phyloP scores from a whole-genome alignment of 2,329 filamentous ascomycete genomes.

The Fusarium sp. region DNA sequence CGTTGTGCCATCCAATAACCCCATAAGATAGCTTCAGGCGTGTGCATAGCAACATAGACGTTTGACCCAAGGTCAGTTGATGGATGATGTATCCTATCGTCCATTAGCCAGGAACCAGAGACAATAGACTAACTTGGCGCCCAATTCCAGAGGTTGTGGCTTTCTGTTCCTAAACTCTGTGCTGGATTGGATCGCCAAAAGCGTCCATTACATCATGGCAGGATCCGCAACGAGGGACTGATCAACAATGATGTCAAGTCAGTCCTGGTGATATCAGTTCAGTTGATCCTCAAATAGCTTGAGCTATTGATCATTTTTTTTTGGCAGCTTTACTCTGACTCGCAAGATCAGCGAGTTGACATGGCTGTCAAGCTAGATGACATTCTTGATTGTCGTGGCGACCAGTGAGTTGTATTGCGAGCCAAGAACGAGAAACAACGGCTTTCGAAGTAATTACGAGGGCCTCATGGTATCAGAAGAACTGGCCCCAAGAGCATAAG shows the following conservation, averaged over 20 bases:
- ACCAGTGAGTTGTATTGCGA: not conserved
- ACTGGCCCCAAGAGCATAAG: too few species aligned
- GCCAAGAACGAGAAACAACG: not conserved
- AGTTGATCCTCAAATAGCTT: not conserved
- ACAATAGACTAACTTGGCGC: not conserved
- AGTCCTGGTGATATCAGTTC: not conserved
- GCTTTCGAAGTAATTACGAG: not conserved
- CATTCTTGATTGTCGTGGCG: not conserved
- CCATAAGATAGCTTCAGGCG: not conserved
- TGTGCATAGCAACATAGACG: not conserved
- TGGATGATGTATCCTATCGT: not conserved
- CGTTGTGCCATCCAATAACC: not conserved
- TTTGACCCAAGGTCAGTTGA: not conserved
- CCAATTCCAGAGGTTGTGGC: not conserved
- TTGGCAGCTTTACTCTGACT: not conserved
- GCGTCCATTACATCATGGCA: constrained; percentile 26
- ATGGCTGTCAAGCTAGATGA: not conserved
- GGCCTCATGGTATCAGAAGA: too few species aligned
- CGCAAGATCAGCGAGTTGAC: constrained; percentile 7
- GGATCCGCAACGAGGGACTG: constrained; percentile 1
- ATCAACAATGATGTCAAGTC: constrained; percentile 22
- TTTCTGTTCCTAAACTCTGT: constrained; percentile 14
- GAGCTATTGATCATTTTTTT: not conserved
- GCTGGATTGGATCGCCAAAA: constrained; percentile 18
- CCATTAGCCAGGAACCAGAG: constrained; percentile 6